Evolutionary conservation across 176 grass and related monocot species (phyloP).

Genomic region (Hordeum marinum): DNA sequence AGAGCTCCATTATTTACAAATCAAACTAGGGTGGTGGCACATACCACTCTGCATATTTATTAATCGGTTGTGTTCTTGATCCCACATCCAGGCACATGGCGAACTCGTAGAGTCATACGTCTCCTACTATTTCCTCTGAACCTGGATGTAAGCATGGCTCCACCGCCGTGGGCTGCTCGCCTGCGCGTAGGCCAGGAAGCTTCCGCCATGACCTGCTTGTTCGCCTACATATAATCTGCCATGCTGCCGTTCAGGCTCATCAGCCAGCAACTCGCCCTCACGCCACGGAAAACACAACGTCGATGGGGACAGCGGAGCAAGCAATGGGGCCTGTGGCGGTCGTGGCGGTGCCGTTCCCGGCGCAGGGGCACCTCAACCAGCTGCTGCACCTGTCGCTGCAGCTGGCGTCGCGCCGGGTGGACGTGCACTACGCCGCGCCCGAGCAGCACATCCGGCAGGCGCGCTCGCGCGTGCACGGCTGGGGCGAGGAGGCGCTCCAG

Average conservation of each 20-base stretch:
- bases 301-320: background rate
- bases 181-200: no score
- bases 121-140: no score
- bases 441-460: slow-evolving; percentile 31
- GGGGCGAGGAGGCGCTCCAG: background rate
- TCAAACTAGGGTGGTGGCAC: no score
- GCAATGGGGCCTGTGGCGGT: slow-evolving; percentile 13
- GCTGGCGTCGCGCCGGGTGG: slow-evolving; percentile 22
- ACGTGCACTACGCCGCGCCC: slow-evolving; percentile 57
- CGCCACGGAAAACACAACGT: background rate
- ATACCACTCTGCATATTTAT: no score
- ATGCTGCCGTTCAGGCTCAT: background rate
- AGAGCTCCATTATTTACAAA: no score
- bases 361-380: slow-evolving; percentile 69
- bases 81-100: no score
- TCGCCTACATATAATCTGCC: background rate
- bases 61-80: no score
- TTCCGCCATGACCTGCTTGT: background rate
- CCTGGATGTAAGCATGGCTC: no score
- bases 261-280: background rate
- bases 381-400: slow-evolving; percentile 53
- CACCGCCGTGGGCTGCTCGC: no score
- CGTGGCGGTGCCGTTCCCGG: slow-evolving; percentile 44
- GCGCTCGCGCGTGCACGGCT: slow-evolving; percentile 14
- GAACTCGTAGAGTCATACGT: no score